Evolutionary conservation across 2,329 filamentous ascomycete genomes (phyloP), one percentile per base, ranked within the genome.

Genomic region (Talaromyces marneffei): DNA sequence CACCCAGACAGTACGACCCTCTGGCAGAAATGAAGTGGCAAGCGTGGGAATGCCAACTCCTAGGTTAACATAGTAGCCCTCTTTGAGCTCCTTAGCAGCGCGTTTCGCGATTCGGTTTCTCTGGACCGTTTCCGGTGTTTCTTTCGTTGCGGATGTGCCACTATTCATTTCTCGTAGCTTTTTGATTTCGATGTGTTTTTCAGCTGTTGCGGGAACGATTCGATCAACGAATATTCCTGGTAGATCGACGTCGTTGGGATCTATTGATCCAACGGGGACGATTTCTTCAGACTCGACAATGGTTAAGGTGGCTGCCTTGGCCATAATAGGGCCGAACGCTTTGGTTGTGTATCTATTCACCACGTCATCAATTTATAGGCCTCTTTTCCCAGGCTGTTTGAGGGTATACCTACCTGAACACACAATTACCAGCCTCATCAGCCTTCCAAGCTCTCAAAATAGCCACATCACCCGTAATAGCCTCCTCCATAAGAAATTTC

Each of bases 41-140:
- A 95, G 84, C 85, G 94, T 94, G 59, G 92, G 92, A 90, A 96
- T 96, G 62, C 92, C 92, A 66, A 96, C 95, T 63, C 92, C 92
- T 61, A 96, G 70, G 92, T 95, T 74, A 70, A 90, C 91, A 75
- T 94, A 94, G 89, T 93, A 93, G 78, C 91, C 91, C 74, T 94
- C 83, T 75, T 90, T 88, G 64, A 95, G 82, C 75, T 95, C 91
- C 75, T 89, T 87, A 0, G 91, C 88, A 0, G 91, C 90, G 48
- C 91, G 83, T 66, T 83, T 84, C 1, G 90, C 91, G 74, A 96
- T 96, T 63, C 88, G 85, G 77, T 96, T 90, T 63, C 92, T 85
- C 82, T 91, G 91, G 69, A 84, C 85, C 46, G 88, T 48, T 35
- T 44, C 60, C 1, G 56, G 85, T 54, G 85, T 84, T 71, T 87